Percentiles rank a stretch among this genome's conserved stretches.
Evolutionary conservation across 2,329 filamentous ascomycete genomes (phyloP).

Genomic region (Trichoderma sp.): DNA sequence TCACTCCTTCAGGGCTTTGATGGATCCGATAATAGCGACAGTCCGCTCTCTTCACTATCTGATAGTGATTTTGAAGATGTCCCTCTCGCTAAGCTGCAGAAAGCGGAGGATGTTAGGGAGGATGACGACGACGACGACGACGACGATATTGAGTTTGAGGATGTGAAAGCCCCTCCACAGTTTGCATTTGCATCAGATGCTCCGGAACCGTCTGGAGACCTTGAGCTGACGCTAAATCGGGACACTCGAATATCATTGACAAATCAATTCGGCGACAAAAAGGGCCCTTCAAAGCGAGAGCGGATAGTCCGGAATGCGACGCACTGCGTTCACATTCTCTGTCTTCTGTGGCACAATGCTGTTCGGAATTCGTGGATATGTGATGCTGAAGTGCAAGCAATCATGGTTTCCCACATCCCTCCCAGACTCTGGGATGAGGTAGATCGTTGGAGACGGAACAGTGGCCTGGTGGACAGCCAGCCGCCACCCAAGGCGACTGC

Average conservation of each 20-base stretch:
- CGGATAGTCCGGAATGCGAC: slow-evolving; percentile 72
- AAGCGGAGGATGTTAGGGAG: slow-evolving; percentile 29
- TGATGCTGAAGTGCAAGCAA: slow-evolving; percentile 70
- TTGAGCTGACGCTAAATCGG: slow-evolving; percentile 68
- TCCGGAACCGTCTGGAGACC: slow-evolving; percentile 57
- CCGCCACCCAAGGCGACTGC: slow-evolving; percentile 31
- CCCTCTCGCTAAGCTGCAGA: slow-evolving; percentile 41
- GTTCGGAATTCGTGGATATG: slow-evolving; percentile 81
- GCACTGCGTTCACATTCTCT: slow-evolving; percentile 86
- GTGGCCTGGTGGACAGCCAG: slow-evolving; percentile 50
- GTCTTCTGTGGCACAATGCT: slow-evolving; percentile 85
- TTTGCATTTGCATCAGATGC: slow-evolving; percentile 42
- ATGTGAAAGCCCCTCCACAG: slow-evolving; percentile 62
- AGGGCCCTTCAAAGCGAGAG: slow-evolving; percentile 82
- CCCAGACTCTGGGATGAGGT: slow-evolving; percentile 67
- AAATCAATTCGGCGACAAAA: slow-evolving; percentile 65
- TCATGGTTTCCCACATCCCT: slow-evolving; percentile 70
- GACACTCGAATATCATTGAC: slow-evolving; percentile 58
- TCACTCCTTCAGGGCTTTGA: slow-evolving; percentile 44
- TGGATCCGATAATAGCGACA: slow-evolving; percentile 41
- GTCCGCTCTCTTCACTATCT: slow-evolving; percentile 52
- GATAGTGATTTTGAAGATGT: slow-evolving; percentile 55
- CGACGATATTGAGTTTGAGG: slow-evolving; percentile 56
- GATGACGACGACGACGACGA: slow-evolving; percentile 33
- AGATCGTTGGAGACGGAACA: slow-evolving; percentile 67